phyloP scores from a whole-genome alignment of 2,329 filamentous ascomycete species.

The Fusarium xyrophilum region DNA sequence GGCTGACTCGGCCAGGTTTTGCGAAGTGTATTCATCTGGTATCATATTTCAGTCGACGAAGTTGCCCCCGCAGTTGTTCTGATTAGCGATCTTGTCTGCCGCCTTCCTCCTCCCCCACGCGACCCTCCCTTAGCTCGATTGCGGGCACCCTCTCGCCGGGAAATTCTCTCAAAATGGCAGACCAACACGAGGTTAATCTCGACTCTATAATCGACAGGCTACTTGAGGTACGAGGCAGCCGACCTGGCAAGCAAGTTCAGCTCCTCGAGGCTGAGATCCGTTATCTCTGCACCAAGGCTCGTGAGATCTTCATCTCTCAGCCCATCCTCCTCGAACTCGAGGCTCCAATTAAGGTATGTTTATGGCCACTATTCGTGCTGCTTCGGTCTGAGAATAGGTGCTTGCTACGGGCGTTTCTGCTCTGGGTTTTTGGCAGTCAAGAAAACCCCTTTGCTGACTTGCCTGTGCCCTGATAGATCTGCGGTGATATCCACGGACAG shows the following conservation, averaged over 20 bases:
- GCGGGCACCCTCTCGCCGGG: slow-evolving; percentile 51
- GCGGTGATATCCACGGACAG: slow-evolving; percentile 98
- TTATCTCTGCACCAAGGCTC: slow-evolving; percentile 96
- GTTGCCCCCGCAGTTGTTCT: slow-evolving; percentile 41
- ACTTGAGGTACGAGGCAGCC: slow-evolving; percentile 95
- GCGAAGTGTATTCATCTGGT: slow-evolving; percentile 47
- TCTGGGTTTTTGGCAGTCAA: background rate
- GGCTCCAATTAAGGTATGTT: slow-evolving; percentile 93
- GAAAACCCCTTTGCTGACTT: slow-evolving; percentile 25
- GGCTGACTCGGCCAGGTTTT: slow-evolving; percentile 40
- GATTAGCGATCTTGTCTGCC: slow-evolving; percentile 42
- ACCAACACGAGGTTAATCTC: slow-evolving; percentile 89
- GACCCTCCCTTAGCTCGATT: slow-evolving; percentile 41
- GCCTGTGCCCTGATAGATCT: slow-evolving; percentile 70
- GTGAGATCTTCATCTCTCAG: slow-evolving; percentile 99
- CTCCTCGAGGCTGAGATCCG: slow-evolving; percentile 95
- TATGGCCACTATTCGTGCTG: background rate
- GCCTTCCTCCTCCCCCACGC: slow-evolving; percentile 37
- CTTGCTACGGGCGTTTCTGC: background rate
- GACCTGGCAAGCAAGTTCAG: slow-evolving; percentile 98
- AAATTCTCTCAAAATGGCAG: slow-evolving; percentile 60
- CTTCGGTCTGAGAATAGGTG: background rate
- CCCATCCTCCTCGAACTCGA: slow-evolving; percentile 97
- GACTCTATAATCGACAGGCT: slow-evolving; percentile 99
- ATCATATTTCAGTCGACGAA: slow-evolving; percentile 39